A percentile compares a stretch with the other conserved stretches of the same genome.
phyloP scores from a whole-genome alignment of 495 filamentous ascomycete genomes.

The Friedmanniomyces simplex region DNA sequence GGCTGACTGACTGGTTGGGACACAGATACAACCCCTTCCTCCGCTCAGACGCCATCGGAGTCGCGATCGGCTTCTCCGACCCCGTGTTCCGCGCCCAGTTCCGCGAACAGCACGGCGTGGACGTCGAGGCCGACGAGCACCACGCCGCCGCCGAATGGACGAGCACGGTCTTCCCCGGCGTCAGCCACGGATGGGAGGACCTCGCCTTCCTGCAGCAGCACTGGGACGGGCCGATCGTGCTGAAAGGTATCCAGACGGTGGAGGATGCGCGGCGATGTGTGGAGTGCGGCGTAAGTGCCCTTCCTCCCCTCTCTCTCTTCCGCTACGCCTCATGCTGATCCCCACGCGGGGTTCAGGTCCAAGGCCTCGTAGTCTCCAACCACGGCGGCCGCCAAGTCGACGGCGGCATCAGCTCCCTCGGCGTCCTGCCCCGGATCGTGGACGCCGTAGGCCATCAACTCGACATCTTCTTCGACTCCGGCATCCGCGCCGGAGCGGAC shows the following conservation, averaged over 20 bases:
- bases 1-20: too few species aligned
- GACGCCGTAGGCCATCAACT: slow-evolving; percentile 25
- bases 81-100: too few species aligned
- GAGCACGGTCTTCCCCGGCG: slow-evolving; percentile 9
- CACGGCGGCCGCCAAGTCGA: slow-evolving; percentile 36
- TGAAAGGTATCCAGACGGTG: slow-evolving; percentile 32
- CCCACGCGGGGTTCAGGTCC: too few species aligned
- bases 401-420: slow-evolving; percentile 25
- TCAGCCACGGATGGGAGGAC: slow-evolving; percentile 21
- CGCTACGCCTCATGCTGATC: too few species aligned
- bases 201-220: slow-evolving; percentile 24
- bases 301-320: too few species aligned
- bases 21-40: too few species aligned
- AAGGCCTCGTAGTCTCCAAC: slow-evolving; percentile 47
- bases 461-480: slow-evolving; percentile 27
- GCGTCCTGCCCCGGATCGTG: slow-evolving; percentile 28
- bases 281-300: too few species aligned
- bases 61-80: too few species aligned
- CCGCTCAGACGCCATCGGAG: too few species aligned
- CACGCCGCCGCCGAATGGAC: too few species aligned
- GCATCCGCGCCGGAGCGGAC: slow-evolving; percentile 26
- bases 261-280: slow-evolving; percentile 41
- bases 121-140: too few species aligned
- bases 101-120: too few species aligned
- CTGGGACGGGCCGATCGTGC: slow-evolving; percentile 32